Base-by-base conservation (phyloP, 176 grass and related monocot genomes). In the Rhipidocladum racemiflorum region DNA sequence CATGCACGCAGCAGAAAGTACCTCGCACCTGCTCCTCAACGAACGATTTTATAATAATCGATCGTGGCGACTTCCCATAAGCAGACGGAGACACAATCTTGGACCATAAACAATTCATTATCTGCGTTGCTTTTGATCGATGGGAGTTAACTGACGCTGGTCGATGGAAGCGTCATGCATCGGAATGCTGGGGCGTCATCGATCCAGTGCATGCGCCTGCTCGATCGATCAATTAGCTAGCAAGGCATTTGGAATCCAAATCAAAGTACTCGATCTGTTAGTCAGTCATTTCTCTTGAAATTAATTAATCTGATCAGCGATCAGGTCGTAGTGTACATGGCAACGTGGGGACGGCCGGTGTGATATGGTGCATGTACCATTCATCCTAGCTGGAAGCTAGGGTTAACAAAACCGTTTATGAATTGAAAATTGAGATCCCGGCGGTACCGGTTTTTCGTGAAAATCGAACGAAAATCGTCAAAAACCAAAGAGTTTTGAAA, bases 31-130 rank as follows among this genome's bases (percentile, higher is more conserved):
- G 42, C 68, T 9, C 43, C 59, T 20, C 36, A 27, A 74, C 81
- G 9, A 35, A 17, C 3, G 12, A 42, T 7, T 16, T 46, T 46
- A 15, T 15, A 46, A 15, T 46, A 5, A 28, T 5, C 4, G 18
- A 30, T 42, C 39, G 18, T 56, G 18, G 21, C 13, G 9, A 10
- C 2, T 9, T 23, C 65, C 18, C 24, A 14, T 16, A 25, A 11
- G 6, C 13, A 3, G 23, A 65, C 44, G 63, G 72, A 48, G 83
- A 78, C 74, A 67, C 74, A 69, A 78, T 85, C 74, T 77, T 85
- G 64, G 74, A 85, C 64, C 28, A 23, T 35, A 67, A 54, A 55
- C 28, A 20, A 1, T 83, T 65, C 21, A n/a, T 28, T 80, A 3
- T 1, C 4, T 5, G 23, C 44, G 15, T 21, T 81, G 64, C 65